A percentile compares a stretch with the other conserved stretches of the same genome.
Evolutionary conservation across 352 stramenopile genomes (phyloP).

Genomic region (Pythium phragmitis): DNA sequence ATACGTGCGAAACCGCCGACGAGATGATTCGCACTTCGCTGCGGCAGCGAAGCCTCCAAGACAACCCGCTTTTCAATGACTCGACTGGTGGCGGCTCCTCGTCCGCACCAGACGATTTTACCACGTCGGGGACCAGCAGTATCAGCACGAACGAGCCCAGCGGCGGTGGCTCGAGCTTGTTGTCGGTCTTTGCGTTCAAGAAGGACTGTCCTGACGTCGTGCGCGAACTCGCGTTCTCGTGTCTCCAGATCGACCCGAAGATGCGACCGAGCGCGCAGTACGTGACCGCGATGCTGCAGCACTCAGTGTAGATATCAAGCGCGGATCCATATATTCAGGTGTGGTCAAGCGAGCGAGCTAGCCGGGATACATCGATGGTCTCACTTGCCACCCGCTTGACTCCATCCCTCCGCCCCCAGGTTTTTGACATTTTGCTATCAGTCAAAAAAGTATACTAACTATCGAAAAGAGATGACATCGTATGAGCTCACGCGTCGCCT

Average conservation of each 20-base stretch:
- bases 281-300: slow-evolving; percentile 70
- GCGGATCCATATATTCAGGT: background rate
- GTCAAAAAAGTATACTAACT: slow-evolving; percentile 3
- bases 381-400: background rate
- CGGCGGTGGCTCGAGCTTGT: slow-evolving; percentile 38
- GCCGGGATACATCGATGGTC: background rate
- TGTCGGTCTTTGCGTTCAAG: slow-evolving; percentile 70
- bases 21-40: slow-evolving; percentile 67
- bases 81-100: slow-evolving; percentile 24
- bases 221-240: slow-evolving; percentile 55
- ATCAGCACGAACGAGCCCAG: slow-evolving; percentile 22
- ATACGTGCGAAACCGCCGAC: slow-evolving; percentile 41
- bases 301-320: slow-evolving; percentile 19
- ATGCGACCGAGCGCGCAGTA: slow-evolving; percentile 71
- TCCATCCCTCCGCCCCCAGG: background rate
- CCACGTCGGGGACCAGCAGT: slow-evolving; percentile 6
- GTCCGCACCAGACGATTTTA: slow-evolving; percentile 23
- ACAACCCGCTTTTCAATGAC: slow-evolving; percentile 32
- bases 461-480: slow-evolving; percentile 3
- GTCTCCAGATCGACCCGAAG: slow-evolving; percentile 68
- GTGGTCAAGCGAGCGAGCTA: no score
- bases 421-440: background rate
- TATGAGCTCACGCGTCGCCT: background rate
- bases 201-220: slow-evolving; percentile 58
- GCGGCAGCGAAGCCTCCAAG: slow-evolving; percentile 41